Percentiles rank a stretch among this genome's conserved stretches.
Conservation (phyloP, 768 basidiomycete species). For the Lentinus brumalis region DNA sequence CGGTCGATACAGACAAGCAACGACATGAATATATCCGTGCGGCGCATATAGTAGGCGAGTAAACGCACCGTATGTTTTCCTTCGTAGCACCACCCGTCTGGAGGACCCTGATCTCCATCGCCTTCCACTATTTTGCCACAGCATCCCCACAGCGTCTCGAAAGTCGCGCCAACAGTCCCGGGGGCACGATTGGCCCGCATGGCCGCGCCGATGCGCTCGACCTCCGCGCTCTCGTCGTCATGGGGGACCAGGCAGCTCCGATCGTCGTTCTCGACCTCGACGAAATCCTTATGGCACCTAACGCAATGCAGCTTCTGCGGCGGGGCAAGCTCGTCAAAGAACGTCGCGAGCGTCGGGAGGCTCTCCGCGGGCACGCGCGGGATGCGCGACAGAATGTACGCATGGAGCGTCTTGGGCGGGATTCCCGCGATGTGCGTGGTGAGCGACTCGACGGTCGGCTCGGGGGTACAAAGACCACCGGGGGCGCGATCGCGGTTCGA, state of each 20-base stretch:
- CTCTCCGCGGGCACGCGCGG: slow-evolving; percentile 38
- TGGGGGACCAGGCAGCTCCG: slow-evolving; percentile 69
- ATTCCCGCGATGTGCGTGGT: slow-evolving; percentile 56
- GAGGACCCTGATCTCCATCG: slow-evolving; percentile 79
- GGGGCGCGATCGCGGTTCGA: slow-evolving; percentile 27
- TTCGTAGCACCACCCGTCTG: slow-evolving; percentile 87
- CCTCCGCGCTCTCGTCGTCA: slow-evolving; percentile 79
- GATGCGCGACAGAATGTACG: slow-evolving; percentile 60
- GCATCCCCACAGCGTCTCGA: slow-evolving; percentile 70
- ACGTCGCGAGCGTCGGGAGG: slow-evolving; percentile 51
- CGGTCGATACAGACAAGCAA: background rate
- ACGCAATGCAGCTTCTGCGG: slow-evolving; percentile 75
- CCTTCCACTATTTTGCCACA: slow-evolving; percentile 74
- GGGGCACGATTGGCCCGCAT: slow-evolving; percentile 27
- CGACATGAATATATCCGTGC: background rate
- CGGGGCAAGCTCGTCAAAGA: slow-evolving; percentile 63
- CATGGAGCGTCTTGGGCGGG: slow-evolving; percentile 67
- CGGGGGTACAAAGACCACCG: slow-evolving; percentile 25
- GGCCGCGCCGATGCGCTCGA: slow-evolving; percentile 56
- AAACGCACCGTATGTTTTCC: slow-evolving; percentile 71
- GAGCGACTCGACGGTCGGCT: slow-evolving; percentile 42
- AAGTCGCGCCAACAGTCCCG: slow-evolving; percentile 33
- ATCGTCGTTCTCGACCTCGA: slow-evolving; percentile 75
- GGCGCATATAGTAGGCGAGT: too few relatives aligned
- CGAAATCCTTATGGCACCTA: slow-evolving; percentile 71